phyloP scores from a whole-genome alignment of 495 filamentous ascomycete genomes.

The Sporormia fimetaria region DNA sequence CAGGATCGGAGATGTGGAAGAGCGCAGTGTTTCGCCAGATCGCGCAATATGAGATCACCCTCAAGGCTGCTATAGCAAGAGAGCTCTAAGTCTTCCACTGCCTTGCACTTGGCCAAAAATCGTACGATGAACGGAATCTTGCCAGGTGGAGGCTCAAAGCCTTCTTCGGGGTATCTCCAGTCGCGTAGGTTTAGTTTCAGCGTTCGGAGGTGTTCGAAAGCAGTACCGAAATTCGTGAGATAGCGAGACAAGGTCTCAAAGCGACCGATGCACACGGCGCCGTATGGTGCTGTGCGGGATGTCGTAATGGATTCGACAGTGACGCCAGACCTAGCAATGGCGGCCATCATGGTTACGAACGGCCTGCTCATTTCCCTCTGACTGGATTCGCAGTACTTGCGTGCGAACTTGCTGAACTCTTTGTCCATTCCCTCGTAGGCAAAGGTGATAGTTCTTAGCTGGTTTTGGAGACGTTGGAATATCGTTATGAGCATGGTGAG shows the following conservation, averaged over 20 bases:
- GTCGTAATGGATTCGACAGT: constrained; percentile 3
- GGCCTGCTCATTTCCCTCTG: constrained; percentile 21
- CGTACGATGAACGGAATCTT: constrained; percentile 7
- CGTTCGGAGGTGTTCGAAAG: constrained; percentile 4
- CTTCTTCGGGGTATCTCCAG: constrained; percentile 13
- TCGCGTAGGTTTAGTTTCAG: constrained; percentile 12
- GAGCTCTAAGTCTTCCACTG: constrained; percentile 2
- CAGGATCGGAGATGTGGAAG: constrained; percentile 5
- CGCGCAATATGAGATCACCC: constrained; percentile 6
- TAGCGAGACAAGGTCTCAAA: constrained; percentile 8
- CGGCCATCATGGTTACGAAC: constrained; percentile 15
- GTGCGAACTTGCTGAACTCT: constrained; percentile 1
- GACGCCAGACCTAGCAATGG: constrained; percentile 10
- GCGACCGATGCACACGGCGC: constrained; percentile 14
- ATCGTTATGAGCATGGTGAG: constrained; percentile 3
- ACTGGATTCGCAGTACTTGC: constrained; percentile 16
- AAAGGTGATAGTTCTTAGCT: constrained; percentile 10
- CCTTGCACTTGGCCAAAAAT: constrained; percentile 10
- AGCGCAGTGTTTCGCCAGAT: constrained; percentile 10
- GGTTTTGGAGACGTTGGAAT: constrained; percentile 1
- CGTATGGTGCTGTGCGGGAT: background rate
- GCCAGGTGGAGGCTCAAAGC: constrained; percentile 7
- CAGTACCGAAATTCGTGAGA: constrained; percentile 4
- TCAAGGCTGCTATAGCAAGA: constrained; percentile 17
- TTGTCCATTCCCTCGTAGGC: constrained; percentile 11